A percentile compares a stretch with the other conserved stretches of the same genome.
These are phyloP conservation scores for Colletotrichum truncatum DNA, from an alignment of 2,329 filamentous ascomycete species.

Conservation along the genomic window DNA sequence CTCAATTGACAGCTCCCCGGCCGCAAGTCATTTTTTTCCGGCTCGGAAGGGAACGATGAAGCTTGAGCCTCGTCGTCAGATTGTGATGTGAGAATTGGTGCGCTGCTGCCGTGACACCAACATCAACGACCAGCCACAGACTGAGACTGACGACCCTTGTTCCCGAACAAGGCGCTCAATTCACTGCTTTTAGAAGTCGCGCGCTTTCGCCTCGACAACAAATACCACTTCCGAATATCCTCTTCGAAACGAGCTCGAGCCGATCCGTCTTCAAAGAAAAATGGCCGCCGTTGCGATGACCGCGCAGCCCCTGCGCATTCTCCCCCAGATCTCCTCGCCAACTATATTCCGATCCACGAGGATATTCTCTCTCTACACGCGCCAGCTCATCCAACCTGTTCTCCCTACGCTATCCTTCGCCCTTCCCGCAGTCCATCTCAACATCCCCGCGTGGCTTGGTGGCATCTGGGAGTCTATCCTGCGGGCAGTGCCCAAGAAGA, in stretches of 20 bases:
- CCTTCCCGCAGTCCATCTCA: conserved; percentile 67
- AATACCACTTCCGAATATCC: background rate
- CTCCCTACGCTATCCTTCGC: conserved; percentile 65
- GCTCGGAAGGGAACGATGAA: conserved; percentile 8
- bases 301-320: conserved; percentile 33
- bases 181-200: too few species aligned
- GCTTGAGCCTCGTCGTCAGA: conserved; percentile 10
- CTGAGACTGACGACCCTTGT: background rate
- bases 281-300: conserved; percentile 53
- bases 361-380: conserved; percentile 53
- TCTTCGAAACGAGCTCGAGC: conserved; percentile 11
- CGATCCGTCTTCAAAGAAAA: conserved; percentile 35
- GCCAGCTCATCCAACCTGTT: conserved; percentile 56
- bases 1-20: conserved; percentile 25
- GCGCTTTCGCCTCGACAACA: background rate
- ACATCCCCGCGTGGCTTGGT: conserved; percentile 69
- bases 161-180: background rate
- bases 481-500: conserved; percentile 96
- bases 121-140: background rate
- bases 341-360: conserved; percentile 51
- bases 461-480: conserved; percentile 94
- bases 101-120: background rate
- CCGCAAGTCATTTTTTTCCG: conserved; percentile 22
- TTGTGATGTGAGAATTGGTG: conserved; percentile 13
- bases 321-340: conserved; percentile 62